Percentiles rank a stretch among this genome's conserved stretches.
Conservation (phyloP, 2,329 filamentous ascomycete genomes). For the Penicillium sp. region DNA sequence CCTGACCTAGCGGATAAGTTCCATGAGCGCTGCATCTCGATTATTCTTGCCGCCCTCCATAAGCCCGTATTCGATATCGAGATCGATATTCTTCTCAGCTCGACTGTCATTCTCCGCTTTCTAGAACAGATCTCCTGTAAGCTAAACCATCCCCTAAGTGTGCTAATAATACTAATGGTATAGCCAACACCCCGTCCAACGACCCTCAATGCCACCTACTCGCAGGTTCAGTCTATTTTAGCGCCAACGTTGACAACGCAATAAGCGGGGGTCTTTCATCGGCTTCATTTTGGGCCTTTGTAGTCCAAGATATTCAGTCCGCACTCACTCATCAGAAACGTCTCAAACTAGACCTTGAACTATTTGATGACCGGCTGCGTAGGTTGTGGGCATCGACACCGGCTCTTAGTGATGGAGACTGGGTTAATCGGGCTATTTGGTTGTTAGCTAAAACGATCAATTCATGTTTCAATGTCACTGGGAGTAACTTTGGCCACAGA, state of each 20-base stretch:
- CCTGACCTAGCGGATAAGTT: slow-evolving; percentile 32
- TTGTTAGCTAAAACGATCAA: slow-evolving; percentile 34
- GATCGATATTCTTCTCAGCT: slow-evolving; percentile 35
- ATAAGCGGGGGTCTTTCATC: slow-evolving; percentile 33
- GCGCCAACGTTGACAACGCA: slow-evolving; percentile 34
- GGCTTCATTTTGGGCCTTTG: slow-evolving; percentile 37
- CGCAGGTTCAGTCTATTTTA: slow-evolving; percentile 36
- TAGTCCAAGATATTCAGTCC: slow-evolving; percentile 37
- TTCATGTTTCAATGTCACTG: slow-evolving; percentile 29
- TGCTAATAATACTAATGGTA: background rate
- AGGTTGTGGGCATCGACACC: slow-evolving; percentile 27
- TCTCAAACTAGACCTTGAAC: slow-evolving; percentile 30
- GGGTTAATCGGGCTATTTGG: slow-evolving; percentile 35
- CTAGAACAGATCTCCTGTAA: slow-evolving; percentile 38
- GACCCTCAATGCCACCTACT: slow-evolving; percentile 36
- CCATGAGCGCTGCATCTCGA: slow-evolving; percentile 36
- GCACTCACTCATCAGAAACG: slow-evolving; percentile 32
- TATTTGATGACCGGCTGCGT: slow-evolving; percentile 31
- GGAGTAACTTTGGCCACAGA: slow-evolving; percentile 17
- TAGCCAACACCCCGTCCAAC: slow-evolving; percentile 33
- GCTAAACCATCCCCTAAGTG: slow-evolving; percentile 1
- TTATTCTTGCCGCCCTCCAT: slow-evolving; percentile 33
- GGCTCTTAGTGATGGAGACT: slow-evolving; percentile 31
- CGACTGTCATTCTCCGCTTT: slow-evolving; percentile 36
- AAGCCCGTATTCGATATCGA: slow-evolving; percentile 30